Base-by-base conservation (phyloP, 2,329 filamentous ascomycete species). In the Tolypocladium tundrense region DNA sequence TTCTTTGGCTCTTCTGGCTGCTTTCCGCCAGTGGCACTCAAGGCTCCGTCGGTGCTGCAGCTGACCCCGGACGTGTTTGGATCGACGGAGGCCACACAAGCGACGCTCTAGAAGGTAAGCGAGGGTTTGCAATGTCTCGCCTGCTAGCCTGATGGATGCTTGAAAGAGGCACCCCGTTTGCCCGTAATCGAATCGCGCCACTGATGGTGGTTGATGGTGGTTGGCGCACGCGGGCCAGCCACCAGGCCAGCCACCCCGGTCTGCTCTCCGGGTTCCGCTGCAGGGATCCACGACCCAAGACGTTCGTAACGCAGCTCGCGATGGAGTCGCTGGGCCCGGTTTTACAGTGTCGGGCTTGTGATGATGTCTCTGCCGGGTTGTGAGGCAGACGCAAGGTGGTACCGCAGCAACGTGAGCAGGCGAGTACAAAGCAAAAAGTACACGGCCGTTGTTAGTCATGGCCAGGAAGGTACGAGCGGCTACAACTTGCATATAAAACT, bases 401-500 rank as follows among this genome's bases (percentile, higher is more conserved):
- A 33, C 53, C 37, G 37, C 37, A 51, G 3, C 27, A 6, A 31
- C 27, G 4, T 3, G 27, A 6, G 24, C 19, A 9, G 31, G 45
- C 4, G n/a, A 14, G 21, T 27, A n/a, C 27, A 14, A 33, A 31
- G 40, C 53, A 55, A 48, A 51, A 59, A 1, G 45, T 13, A 14
- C 24, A 19, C 24, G 21, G 42, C 21, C 45, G 45, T 48, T 24
- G 24, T 16, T 16, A 48, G 45, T 48, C 45, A 31, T 19, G 45
- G 7, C 45, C 31, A 27, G 43, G 43, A 4, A 24, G 24, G 5
- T 13, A 16, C 24, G 24, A 48, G 13, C 24, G 24, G 45, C 16
- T 60, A 27, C 31, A 58, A 56, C 53, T 58, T 61, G 27, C 27
- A 31, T 31, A 59, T 58, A 60, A 56, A 54, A 50, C 50, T n/a